phyloP scores from a whole-genome alignment of 345 rosid species.

The Populus nigra region DNA sequence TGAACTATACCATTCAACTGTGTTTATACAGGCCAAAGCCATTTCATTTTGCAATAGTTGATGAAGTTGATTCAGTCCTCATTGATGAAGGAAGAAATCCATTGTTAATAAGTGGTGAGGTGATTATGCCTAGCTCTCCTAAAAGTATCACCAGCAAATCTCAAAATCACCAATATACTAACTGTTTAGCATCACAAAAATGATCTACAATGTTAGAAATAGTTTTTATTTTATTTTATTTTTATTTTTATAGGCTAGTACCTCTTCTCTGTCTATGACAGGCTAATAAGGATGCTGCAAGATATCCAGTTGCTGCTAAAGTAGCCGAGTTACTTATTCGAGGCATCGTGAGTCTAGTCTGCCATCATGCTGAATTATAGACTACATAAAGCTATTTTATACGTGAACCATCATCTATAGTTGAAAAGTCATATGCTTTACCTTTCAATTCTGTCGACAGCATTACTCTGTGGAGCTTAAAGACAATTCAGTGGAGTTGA shows the following conservation, averaged over 20 bases:
- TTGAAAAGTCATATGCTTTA: constrained; percentile 13
- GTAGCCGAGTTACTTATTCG: constrained; percentile 82
- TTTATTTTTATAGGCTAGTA: constrained; percentile 9
- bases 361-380: constrained; percentile 11
- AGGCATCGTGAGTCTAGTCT: constrained; percentile 55
- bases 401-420: constrained; percentile 1
- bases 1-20: constrained; percentile 13
- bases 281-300: constrained; percentile 90
- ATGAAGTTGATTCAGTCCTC: constrained; percentile 97
- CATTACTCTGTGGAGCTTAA: constrained; percentile 84
- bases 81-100: constrained; percentile 99
- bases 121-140: constrained; percentile 29
- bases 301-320: constrained; percentile 95
- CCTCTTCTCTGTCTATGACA: constrained; percentile 31
- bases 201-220: neutral
- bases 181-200: neutral
- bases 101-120: constrained; percentile 94
- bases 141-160: neutral
- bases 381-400: neutral
- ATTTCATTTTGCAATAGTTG: constrained; percentile 92
- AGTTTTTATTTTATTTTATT: neutral
- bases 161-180: neutral
- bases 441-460: constrained; percentile 40
- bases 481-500: constrained; percentile 95
- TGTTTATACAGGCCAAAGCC: constrained; percentile 81